A percentile compares a stretch with the other conserved stretches of the same genome.
These are phyloP conservation scores for Neonectria ditissima DNA, from an alignment of 2,329 filamentous ascomycete genomes.

Conservation along the genomic window DNA sequence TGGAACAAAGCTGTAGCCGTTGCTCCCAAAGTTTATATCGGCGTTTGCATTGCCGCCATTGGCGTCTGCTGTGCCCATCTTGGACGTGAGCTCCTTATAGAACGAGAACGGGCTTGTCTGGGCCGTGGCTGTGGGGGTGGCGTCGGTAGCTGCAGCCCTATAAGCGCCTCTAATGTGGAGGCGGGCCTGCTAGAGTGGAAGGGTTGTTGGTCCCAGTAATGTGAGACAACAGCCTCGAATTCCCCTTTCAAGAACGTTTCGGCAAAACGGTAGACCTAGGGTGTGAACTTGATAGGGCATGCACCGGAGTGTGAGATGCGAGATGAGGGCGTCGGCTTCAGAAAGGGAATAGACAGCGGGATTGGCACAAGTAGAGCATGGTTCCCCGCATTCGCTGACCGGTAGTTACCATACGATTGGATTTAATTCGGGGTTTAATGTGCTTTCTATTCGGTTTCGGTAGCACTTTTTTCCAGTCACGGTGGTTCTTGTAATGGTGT, in stretches of 20 bases:
- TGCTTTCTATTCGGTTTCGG: background rate
- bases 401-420: background rate
- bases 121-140: background rate
- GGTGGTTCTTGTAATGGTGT: background rate
- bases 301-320: background rate
- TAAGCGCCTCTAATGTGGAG: background rate
- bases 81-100: background rate
- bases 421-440: too few species aligned
- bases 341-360: background rate
- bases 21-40: background rate
- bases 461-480: background rate
- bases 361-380: background rate
- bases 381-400: constrained; percentile 2
- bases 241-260: background rate
- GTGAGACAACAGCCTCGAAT: background rate
- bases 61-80: background rate
- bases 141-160: background rate
- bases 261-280: background rate
- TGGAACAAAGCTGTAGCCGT: constrained; percentile 21
- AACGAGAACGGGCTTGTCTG: background rate
- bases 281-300: background rate
- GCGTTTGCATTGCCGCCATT: constrained; percentile 12
- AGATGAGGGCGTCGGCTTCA: background rate
- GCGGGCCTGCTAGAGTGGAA: background rate
- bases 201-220: background rate